phyloP scores from a whole-genome alignment of 2,329 filamentous ascomycete genomes.

The Phaeosphaeriaceae sp. region DNA sequence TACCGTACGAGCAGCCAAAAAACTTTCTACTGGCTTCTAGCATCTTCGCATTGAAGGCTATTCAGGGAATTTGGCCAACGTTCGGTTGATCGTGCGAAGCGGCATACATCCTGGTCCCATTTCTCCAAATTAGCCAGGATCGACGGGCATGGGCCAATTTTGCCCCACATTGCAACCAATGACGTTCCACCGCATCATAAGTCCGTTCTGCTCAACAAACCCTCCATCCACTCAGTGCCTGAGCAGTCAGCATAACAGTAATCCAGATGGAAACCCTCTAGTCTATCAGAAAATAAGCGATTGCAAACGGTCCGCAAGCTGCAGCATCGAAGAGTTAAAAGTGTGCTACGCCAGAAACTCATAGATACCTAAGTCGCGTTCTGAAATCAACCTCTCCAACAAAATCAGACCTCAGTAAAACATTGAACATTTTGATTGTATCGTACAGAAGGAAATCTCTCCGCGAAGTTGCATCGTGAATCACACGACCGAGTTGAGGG shows the following conservation, averaged over 20 bases:
- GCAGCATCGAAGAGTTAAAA: background rate
- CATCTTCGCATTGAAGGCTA: too few relatives aligned
- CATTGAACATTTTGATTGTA: background rate
- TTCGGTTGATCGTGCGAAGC: too few relatives aligned
- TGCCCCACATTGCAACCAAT: background rate
- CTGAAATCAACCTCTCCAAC: background rate
- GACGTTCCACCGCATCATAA: background rate
- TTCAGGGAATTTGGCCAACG: too few relatives aligned
- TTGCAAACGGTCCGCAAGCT: background rate
- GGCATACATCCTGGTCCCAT: too few relatives aligned
- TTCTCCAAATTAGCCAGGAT: background rate
- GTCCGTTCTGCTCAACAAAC: background rate
- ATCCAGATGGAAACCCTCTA: background rate
- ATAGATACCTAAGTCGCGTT: background rate
- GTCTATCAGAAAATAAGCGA: background rate
- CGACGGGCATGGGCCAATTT: background rate
- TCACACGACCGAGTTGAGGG: background rate
- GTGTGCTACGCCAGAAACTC: background rate
- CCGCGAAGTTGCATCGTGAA: background rate
- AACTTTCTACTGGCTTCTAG: too few relatives aligned
- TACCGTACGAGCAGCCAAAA: too few relatives aligned
- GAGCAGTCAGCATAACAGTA: background rate
- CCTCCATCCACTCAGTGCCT: background rate
- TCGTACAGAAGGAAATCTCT: background rate
- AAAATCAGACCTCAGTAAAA: background rate